phyloP scores from a whole-genome alignment of 2,329 filamentous ascomycete species.

The Talaromyces marneffei region DNA sequence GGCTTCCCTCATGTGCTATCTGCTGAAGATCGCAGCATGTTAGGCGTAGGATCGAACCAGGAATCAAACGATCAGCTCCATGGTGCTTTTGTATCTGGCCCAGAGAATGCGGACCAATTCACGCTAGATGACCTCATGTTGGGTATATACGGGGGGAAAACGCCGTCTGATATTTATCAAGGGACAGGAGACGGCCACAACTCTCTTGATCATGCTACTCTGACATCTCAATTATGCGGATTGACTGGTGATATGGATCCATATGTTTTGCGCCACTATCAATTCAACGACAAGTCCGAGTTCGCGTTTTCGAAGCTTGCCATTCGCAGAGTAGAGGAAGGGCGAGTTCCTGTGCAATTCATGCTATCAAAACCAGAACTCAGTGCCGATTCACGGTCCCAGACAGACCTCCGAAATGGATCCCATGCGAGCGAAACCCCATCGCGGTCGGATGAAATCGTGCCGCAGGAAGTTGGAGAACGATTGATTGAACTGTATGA shows the following conservation, averaged over 20 bases:
- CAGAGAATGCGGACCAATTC: constrained; percentile 4
- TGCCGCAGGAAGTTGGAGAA: constrained; percentile 9
- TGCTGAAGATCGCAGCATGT: background rate
- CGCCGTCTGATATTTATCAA: background rate
- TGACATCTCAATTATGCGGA: constrained; percentile 4
- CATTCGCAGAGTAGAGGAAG: constrained; percentile 6
- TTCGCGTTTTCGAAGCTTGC: constrained; percentile 7
- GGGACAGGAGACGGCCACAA: background rate
- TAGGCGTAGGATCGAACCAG: background rate
- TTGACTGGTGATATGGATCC: constrained; percentile 7
- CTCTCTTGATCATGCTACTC: constrained; percentile 1
- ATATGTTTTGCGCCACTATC: constrained; percentile 7
- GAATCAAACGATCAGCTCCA: background rate
- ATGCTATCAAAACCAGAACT: constrained; percentile 6
- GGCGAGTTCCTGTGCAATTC: background rate
- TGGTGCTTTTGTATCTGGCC: background rate
- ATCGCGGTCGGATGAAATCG: background rate
- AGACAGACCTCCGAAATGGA: background rate
- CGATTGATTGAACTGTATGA: constrained; percentile 9
- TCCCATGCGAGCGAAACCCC: background rate
- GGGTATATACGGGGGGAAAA: constrained; percentile 1
- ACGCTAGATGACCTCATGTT: constrained; percentile 10
- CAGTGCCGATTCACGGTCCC: constrained; percentile 2
- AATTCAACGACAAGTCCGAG: constrained; percentile 2
- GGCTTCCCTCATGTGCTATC: background rate